Evolutionary conservation across 2,329 filamentous ascomycete species (phyloP), one percentile per base, ranked within the genome.

Genomic region (Davidsoniella neocaledoniae): DNA sequence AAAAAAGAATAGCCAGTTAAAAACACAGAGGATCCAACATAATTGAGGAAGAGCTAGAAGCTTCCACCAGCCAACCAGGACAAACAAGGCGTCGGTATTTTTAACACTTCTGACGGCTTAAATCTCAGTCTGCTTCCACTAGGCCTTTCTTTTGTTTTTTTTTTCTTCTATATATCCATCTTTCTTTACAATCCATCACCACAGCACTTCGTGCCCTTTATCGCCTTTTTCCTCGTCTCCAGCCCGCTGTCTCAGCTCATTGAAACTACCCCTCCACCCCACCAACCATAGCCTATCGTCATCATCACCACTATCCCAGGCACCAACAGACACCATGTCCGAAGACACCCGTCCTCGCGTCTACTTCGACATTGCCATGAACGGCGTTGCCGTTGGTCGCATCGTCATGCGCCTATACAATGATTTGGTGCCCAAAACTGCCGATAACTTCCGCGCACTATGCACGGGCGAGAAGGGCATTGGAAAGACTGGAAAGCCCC

Each of bases 391-490:
- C 41, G 75, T 78, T 54, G 88, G 87, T 54, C 82, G 90, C 56
- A 72, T 98, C 63, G 79, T 76, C 55, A 90, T 98, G 66, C 86
- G 94, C 70, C 78, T 98, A 54, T 81, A 78, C 68, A 64, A 69
- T 56, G 69, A 76, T 57, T 73, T 93, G 54, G 88, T 94, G 17
- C 90, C 90, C 61, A 94, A 93, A 72, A 96, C 90, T 4, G 86
- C 83, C 56, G 88, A 95, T 60, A 96, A 96, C 74, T 96, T 96
- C 74, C 86, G 88, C 60, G 79, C 81, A 49, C 79, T 95, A 54
- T 95, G 87, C 71, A 94, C 90, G 0, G 90, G 90, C 57, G 90
- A 96, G 72, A 95, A 94, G 69, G 90, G 90, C 54, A 58, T 74
- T 21, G 85, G 86, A 57, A 84, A 85, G 63, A 67, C 76, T 26